These are phyloP conservation scores for Lachnellula willkommii DNA, from an alignment of 2,329 filamentous ascomycete genomes.

Conservation along the genomic window DNA sequence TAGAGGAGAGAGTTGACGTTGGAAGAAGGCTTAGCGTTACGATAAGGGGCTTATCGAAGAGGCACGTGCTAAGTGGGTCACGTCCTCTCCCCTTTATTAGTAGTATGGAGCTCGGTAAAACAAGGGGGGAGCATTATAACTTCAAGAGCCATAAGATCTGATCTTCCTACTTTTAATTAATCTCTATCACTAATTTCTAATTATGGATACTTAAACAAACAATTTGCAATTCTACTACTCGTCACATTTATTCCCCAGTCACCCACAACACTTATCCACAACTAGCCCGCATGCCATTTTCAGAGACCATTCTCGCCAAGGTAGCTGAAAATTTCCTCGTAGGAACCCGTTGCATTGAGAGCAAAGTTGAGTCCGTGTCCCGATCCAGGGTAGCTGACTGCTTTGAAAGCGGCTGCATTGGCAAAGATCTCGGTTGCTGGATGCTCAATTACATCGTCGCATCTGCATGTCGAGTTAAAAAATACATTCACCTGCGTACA, in stretches of 20 bases:
- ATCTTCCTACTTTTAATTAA: too few relatives aligned
- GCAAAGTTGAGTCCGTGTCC: conserved; percentile 32
- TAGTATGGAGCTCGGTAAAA: too few relatives aligned
- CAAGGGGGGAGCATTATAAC: too few relatives aligned
- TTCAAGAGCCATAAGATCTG: too few relatives aligned
- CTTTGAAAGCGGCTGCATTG: conserved; percentile 16
- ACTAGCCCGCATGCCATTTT: background rate
- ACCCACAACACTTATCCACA: too few relatives aligned
- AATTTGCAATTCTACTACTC: too few relatives aligned
- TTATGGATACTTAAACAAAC: too few relatives aligned
- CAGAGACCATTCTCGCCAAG: background rate
- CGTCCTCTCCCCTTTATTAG: background rate
- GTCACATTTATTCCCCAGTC: too few relatives aligned
- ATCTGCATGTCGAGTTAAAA: background rate
- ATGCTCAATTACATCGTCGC: conserved; percentile 3
- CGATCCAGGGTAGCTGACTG: conserved; percentile 32
- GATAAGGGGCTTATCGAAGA: background rate
- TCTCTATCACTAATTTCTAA: too few relatives aligned
- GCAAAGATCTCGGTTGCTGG: conserved; percentile 6
- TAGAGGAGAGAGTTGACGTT: background rate
- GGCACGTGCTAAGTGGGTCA: background rate
- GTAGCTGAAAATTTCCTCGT: conserved; percentile 3
- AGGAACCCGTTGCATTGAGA: conserved; percentile 8
- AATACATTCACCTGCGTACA: background rate
- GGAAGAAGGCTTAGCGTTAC: background rate